Conservation (phyloP, 352 stramenopile species). For the Globisporangium cederbergense region DNA sequence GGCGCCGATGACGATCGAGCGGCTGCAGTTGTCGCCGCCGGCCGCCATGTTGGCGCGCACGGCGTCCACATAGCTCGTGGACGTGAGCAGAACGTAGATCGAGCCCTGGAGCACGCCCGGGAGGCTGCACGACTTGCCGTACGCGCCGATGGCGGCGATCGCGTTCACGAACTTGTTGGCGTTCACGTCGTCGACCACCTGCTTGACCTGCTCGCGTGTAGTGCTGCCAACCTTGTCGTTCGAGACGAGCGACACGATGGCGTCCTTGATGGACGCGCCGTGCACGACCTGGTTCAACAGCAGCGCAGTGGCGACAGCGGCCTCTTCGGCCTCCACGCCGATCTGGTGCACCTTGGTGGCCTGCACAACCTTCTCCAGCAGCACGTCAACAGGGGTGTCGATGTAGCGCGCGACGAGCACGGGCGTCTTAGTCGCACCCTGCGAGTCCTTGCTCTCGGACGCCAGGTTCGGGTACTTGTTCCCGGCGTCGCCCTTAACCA, state of each 20-base stretch:
- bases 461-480: slow-evolving; percentile 52
- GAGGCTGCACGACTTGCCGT: slow-evolving; percentile 58
- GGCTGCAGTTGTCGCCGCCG: slow-evolving; percentile 69
- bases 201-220: slow-evolving; percentile 33
- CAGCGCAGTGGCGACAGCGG: slow-evolving; percentile 43
- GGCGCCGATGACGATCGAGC: slow-evolving; percentile 60
- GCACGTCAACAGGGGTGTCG: slow-evolving; percentile 23
- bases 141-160: slow-evolving; percentile 38
- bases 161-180: slow-evolving; percentile 40
- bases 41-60: slow-evolving; percentile 55
- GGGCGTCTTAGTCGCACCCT: slow-evolving; percentile 57
- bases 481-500: slow-evolving; percentile 59
- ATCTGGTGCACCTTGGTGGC: slow-evolving; percentile 59
- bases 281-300: slow-evolving; percentile 52
- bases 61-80: slow-evolving; percentile 35
- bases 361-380: slow-evolving; percentile 45
- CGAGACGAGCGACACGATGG: slow-evolving; percentile 32
- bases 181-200: slow-evolving; percentile 43
- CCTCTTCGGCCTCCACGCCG: slow-evolving; percentile 39
- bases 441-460: slow-evolving; percentile 47
- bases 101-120: slow-evolving; percentile 52
- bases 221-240: slow-evolving; percentile 33
- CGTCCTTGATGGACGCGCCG: slow-evolving; percentile 30
- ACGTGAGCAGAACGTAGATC: slow-evolving; percentile 59
- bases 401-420: slow-evolving; percentile 52